Conservation (phyloP, 768 basidiomycete species). For the Suillus occidentalis region DNA sequence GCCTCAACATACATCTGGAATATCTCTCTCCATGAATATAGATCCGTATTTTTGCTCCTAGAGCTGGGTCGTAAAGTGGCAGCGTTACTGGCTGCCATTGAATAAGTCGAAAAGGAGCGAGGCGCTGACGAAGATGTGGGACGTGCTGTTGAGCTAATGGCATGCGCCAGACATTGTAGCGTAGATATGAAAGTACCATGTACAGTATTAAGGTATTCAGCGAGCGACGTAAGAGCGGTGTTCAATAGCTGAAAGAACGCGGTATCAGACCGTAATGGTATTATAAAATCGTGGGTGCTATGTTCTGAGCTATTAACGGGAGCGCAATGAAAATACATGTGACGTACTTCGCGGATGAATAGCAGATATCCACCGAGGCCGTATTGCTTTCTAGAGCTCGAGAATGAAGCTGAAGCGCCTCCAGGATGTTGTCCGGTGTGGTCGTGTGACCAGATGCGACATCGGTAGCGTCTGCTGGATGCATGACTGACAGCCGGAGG, state of each 20-base stretch:
- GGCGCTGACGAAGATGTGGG: constrained; percentile 33
- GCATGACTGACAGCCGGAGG: constrained; percentile 50
- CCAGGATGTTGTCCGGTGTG: constrained; percentile 15
- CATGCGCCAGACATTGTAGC: constrained; percentile 46
- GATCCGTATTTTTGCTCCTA: constrained; percentile 46
- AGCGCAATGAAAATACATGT: background rate
- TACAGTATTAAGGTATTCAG: constrained; percentile 50
- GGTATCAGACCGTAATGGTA: constrained; percentile 78
- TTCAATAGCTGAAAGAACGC: constrained; percentile 79
- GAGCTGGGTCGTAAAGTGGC: constrained; percentile 40
- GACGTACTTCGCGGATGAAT: background rate
- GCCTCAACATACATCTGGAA: constrained; percentile 85
- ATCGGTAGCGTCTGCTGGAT: constrained; percentile 1
- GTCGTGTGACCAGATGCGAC: constrained; percentile 5
- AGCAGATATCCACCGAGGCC: background rate
- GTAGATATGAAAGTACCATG: constrained; percentile 49
- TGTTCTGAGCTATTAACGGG: background rate
- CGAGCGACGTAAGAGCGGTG: constrained; percentile 55
- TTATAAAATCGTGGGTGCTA: constrained; percentile 54
- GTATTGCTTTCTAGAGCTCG: background rate
- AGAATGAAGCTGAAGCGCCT: constrained; percentile 9
- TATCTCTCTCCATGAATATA: constrained; percentile 88
- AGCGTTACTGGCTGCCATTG: constrained; percentile 19
- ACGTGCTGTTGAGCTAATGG: constrained; percentile 33
- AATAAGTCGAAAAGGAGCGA: constrained; percentile 34